Evolutionary conservation across 2,329 filamentous ascomycete genomes (phyloP).

Genomic region (Calonectria crousiana): DNA sequence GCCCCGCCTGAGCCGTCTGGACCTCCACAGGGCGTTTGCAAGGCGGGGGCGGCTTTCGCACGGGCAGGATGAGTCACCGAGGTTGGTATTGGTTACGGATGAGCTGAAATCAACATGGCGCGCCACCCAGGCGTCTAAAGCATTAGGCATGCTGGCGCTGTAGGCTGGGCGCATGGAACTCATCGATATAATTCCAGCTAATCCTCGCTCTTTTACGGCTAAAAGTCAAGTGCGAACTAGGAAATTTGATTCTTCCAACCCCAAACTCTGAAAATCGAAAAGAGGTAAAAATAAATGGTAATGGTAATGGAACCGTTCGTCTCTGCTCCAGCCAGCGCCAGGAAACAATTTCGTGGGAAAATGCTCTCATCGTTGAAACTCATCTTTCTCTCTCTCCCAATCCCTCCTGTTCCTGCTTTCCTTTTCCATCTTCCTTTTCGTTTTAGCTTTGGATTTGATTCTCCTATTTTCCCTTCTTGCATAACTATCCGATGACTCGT

Average conservation of each 20-base stretch:
- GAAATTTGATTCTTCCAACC: neutral
- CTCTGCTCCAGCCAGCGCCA: neutral
- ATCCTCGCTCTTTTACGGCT: neutral
- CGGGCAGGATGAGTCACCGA: neutral
- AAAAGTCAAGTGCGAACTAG: neutral
- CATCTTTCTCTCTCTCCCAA: neutral
- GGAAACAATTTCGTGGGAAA: neutral
- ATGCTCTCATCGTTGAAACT: neutral
- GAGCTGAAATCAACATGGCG: neutral
- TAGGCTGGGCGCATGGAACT: neutral
- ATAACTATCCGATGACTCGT: neutral
- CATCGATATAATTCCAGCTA: neutral
- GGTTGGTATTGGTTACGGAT: neutral
- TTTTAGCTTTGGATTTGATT: neutral
- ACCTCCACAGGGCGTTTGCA: neutral
- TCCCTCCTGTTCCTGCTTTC: neutral
- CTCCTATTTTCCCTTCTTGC: neutral
- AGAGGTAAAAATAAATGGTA: no score
- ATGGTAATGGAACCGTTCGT: neutral
- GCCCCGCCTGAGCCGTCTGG: neutral
- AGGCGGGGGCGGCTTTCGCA: neutral
- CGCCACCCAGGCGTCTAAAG: neutral
- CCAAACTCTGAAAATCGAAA: neutral
- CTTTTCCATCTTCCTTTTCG: neutral
- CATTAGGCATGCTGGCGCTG: neutral